Conservation (phyloP, 129 eudicot species). For the Logfia minima region DNA sequence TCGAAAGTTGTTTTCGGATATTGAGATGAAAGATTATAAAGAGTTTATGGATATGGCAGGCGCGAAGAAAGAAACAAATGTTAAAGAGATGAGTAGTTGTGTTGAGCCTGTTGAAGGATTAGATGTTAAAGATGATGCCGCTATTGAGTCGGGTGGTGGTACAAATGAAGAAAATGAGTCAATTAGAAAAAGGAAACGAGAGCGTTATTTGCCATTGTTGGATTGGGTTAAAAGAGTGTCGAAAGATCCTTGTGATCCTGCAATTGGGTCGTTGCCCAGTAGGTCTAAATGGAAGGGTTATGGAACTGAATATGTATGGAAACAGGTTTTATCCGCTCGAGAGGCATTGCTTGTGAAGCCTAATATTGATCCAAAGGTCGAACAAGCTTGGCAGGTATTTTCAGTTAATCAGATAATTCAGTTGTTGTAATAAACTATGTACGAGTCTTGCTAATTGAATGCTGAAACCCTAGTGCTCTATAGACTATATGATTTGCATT, state of each 20-base stretch:
- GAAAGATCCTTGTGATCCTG: slow-evolving; percentile 69
- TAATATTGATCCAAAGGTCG: slow-evolving; percentile 37
- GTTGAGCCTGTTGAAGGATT: slow-evolving; percentile 27
- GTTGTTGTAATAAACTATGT: neutral
- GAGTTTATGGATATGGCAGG: slow-evolving; percentile 14
- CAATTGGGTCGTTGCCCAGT: slow-evolving; percentile 64
- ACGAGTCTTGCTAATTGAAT: slow-evolving; percentile 9
- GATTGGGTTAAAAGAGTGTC: slow-evolving; percentile 67
- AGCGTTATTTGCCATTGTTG: slow-evolving; percentile 40
- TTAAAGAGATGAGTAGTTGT: slow-evolving; percentile 27
- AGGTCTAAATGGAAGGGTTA: slow-evolving; percentile 65
- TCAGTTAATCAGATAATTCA: neutral
- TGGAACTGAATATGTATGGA: slow-evolving; percentile 60
- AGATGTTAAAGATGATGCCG: slow-evolving; percentile 32
- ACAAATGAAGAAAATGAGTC: slow-evolving; percentile 36
- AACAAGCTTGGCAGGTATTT: slow-evolving; percentile 54
- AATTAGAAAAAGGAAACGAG: slow-evolving; percentile 66
- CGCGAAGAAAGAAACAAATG: neutral
- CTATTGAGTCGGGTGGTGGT: slow-evolving; percentile 22
- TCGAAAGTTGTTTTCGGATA: slow-evolving; percentile 22
- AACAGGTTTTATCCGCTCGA: slow-evolving; percentile 65
- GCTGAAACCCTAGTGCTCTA: slow-evolving; percentile 8
- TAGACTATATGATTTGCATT: slow-evolving; percentile 3
- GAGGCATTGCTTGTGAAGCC: slow-evolving; percentile 57
- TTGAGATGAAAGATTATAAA: slow-evolving; percentile 35